These are phyloP conservation scores for Blepharisma stoltei DNA, from an alignment of 73 alveolate species.

Conservation along the genomic window DNA sequence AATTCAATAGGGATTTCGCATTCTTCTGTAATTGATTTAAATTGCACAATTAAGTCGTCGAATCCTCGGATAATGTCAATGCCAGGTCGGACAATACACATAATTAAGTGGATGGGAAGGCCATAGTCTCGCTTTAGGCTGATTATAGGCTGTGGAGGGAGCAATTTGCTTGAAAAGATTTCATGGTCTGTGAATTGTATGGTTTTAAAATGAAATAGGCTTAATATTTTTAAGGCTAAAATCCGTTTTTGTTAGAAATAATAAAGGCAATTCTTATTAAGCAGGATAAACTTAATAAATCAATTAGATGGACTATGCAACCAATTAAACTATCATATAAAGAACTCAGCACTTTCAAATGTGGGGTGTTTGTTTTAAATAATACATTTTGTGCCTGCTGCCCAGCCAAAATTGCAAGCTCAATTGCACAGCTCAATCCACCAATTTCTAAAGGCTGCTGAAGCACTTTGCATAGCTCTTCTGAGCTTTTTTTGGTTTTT, in stretches of 20 bases:
- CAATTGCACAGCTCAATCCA: not conserved
- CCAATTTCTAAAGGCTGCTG: constrained; percentile 33
- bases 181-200: constrained; percentile 48
- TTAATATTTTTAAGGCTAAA: too few relatives aligned
- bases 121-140: constrained; percentile 33
- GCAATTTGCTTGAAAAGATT: constrained; percentile 39
- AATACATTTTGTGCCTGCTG: constrained; percentile 39
- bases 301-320: constrained; percentile 7
- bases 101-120: constrained; percentile 49
- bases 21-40: not conserved
- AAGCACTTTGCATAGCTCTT: constrained; percentile 31
- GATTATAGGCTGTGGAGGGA: constrained; percentile 45
- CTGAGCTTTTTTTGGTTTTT: constrained; percentile 42
- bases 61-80: constrained; percentile 22
- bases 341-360: constrained; percentile 42
- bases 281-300: constrained; percentile 41
- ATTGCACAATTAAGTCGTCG: constrained; percentile 11
- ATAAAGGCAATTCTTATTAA: too few relatives aligned
- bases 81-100: constrained; percentile 55
- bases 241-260: too few relatives aligned
- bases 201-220: too few relatives aligned
- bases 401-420: constrained; percentile 45
- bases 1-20: constrained; percentile 2
- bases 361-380: constrained; percentile 32
- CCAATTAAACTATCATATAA: constrained; percentile 42